Conservation (phyloP, 495 filamentous ascomycete genomes). For the Cercophora samala region DNA sequence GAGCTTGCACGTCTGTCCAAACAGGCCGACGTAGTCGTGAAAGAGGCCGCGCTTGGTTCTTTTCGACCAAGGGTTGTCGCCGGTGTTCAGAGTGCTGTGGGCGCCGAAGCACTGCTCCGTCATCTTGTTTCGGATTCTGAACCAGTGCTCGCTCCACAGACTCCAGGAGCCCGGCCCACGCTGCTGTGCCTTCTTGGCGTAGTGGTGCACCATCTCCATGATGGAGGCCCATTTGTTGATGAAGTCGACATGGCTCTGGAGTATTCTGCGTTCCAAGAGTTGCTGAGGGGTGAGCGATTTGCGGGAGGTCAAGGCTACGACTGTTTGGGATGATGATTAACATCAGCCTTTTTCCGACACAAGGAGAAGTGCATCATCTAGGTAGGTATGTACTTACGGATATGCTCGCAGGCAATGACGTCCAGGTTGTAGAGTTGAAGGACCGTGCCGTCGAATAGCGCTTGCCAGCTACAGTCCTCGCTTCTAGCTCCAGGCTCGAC, state of each 20-base stretch:
- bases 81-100: not conserved
- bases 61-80: not conserved
- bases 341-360: not conserved
- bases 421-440: not conserved
- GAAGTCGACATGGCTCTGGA: not conserved
- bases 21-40: not conserved
- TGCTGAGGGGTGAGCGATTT: not conserved
- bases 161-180: not conserved
- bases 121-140: not conserved
- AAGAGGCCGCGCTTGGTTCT: not conserved
- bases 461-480: not conserved
- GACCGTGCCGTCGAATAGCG: not conserved
- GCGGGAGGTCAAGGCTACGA: not conserved
- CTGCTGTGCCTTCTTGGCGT: not conserved
- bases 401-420: not conserved
- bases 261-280: not conserved
- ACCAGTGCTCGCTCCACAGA: not conserved
- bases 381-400: not conserved
- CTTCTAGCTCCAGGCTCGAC: not conserved
- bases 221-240: not conserved
- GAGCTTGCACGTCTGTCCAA: not conserved
- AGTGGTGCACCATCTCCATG: not conserved
- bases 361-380: not conserved
- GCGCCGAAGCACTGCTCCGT: not conserved
- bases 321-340: not conserved